phyloP scores from a whole-genome alignment of 768 basidiomycete species.

The Boletus speciosus region DNA sequence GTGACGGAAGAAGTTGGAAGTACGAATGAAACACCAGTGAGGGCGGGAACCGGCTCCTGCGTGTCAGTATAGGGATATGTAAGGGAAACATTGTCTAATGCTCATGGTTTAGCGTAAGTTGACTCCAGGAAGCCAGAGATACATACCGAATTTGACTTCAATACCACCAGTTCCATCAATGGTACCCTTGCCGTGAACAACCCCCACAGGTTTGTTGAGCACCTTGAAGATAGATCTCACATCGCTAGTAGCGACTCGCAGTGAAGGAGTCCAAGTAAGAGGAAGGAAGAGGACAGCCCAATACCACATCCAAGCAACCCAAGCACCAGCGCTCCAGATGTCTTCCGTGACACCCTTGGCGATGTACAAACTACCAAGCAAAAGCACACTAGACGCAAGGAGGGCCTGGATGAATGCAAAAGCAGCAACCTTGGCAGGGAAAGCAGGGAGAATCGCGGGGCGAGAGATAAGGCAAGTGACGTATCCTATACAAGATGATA shows the following conservation, averaged over 20 bases:
- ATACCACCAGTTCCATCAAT: constrained; percentile 71
- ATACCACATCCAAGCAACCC: constrained; percentile 31
- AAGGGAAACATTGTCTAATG: constrained; percentile 77
- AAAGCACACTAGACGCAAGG: constrained; percentile 76
- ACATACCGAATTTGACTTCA: constrained; percentile 83
- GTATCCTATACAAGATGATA: constrained; percentile 14
- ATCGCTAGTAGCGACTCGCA: constrained; percentile 73
- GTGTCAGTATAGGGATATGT: constrained; percentile 62
- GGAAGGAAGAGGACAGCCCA: constrained; percentile 35
- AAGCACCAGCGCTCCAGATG: constrained; percentile 27
- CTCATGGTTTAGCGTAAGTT: not conserved
- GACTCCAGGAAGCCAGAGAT: not conserved
- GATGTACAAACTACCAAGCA: constrained; percentile 52
- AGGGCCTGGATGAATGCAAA: constrained; percentile 60
- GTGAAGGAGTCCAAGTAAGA: constrained; percentile 34
- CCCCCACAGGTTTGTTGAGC: constrained; percentile 77
- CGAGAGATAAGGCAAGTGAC: constrained; percentile 7
- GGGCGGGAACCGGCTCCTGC: constrained; percentile 50
- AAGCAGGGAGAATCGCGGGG: constrained; percentile 8
- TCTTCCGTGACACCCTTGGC: constrained; percentile 28
- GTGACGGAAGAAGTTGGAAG: constrained; percentile 85
- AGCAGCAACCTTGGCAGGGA: not conserved
- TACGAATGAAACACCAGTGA: constrained; percentile 81
- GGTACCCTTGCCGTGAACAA: constrained; percentile 76
- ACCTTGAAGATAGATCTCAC: constrained; percentile 77